Base-by-base conservation (phyloP, 768 basidiomycete species). In the Boletales sp. region DNA sequence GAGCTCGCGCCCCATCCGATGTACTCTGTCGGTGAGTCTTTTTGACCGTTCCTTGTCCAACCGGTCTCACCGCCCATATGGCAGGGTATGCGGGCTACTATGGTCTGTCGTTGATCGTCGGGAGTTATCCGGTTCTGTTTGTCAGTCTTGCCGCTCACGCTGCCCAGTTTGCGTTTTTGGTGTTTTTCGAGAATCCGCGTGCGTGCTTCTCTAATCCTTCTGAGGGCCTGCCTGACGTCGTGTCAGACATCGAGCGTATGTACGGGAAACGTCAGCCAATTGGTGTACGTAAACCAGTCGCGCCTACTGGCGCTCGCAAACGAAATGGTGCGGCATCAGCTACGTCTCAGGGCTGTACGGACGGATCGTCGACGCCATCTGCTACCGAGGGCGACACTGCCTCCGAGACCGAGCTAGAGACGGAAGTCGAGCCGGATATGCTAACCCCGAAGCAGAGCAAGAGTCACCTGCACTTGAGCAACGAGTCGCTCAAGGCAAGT, bases 121-220 rank as follows among this genome's bases (percentile, higher is more conserved):
- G 91, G 15, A 91, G 88, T 67, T 92, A 94, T 59, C 78, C 86
- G 0, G 94, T 97, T 10, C 74, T 99, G 12, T 97, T 97, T 61
- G 90, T 86, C 53, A 94, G 90, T 57, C 80, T 99, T n/a, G 85
- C 84, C 2, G 94, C 90, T 0, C 97, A 99, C 61, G 90, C 94
- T 0, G 89, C 90, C 15, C 97, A 99, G 60, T 99, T 99, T 67
- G 93, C 86, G 2, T 99, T 99, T 79, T 74, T 99, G 45, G 78
- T 94, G 14, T 86, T 86, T 68, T 98, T 99, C 61, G 97, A 98
- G 72, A 98, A 95, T 62, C 95, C 97, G 54, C 97, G 94, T 95
- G 62, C 64, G 91, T 75, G 29, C 29, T 18, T 14, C 29, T 18
- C 29, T 14, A 40, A 17, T 45, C 47, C 30, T n/a, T 19, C 11